Percentiles rank a stretch among this genome's conserved stretches.
Conservation (phyloP, 352 stramenopile species). For the Phytophthora nicotianae region DNA sequence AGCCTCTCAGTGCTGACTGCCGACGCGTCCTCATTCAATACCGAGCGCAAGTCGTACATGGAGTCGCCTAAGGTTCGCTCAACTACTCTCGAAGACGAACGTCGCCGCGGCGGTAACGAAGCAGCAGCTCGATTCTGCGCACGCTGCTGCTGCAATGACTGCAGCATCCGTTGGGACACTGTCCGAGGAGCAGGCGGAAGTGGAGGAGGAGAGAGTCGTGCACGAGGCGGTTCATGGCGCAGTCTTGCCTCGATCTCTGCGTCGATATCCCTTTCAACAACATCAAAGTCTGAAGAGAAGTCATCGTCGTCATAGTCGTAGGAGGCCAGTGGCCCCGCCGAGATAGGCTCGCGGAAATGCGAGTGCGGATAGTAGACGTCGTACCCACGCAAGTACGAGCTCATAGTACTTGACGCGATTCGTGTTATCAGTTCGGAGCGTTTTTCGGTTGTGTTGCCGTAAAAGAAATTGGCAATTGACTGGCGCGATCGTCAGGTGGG, state of each 20-base stretch:
- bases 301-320: constrained; percentile 34
- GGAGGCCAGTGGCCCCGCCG: constrained; percentile 15
- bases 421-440: constrained; percentile 14
- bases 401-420: constrained; percentile 24
- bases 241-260: constrained; percentile 71
- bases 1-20: constrained; percentile 11
- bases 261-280: constrained; percentile 74
- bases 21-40: constrained; percentile 11
- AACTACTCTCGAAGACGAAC: background rate
- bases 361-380: constrained; percentile 22
- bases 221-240: constrained; percentile 11
- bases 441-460: constrained; percentile 19
- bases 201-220: background rate
- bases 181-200: constrained; percentile 30
- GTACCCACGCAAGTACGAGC: constrained; percentile 29
- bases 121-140: constrained; percentile 23
- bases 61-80: constrained; percentile 9
- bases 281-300: constrained; percentile 65
- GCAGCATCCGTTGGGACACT: constrained; percentile 71
- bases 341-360: constrained; percentile 20
- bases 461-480: constrained; percentile 18
- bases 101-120: constrained; percentile 4
- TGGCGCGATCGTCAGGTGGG: constrained; percentile 21
- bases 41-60: constrained; percentile 17
- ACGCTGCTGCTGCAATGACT: constrained; percentile 50